These are phyloP conservation scores for Erysimum pusillum DNA, from an alignment of 441 rosid genomes.

Conservation along the genomic window DNA sequence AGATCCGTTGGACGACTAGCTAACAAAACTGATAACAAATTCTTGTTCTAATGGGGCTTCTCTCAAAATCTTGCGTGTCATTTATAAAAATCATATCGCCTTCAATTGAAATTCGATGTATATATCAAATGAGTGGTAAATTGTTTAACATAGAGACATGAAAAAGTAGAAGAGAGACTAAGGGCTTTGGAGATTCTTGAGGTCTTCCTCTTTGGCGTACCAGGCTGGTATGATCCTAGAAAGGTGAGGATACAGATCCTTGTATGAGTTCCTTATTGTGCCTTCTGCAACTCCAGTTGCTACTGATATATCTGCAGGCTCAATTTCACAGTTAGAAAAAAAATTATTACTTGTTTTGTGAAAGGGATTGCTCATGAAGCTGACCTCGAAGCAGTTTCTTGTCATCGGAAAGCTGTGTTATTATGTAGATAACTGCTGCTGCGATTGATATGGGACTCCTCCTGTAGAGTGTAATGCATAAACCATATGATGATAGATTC, in stretches of 20 bases:
- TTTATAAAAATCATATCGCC: background rate
- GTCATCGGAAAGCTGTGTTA: too few species aligned
- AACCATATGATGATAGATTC: too few species aligned
- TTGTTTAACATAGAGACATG: background rate
- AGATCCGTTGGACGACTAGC: slow-evolving; percentile 71
- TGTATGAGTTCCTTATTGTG: slow-evolving; percentile 84
- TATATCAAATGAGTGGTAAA: slow-evolving; percentile 12
- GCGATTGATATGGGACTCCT: too few species aligned
- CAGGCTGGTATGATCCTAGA: slow-evolving; percentile 79
- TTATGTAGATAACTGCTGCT: too few species aligned
- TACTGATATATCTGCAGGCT: slow-evolving; percentile 74
- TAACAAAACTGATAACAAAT: slow-evolving; percentile 12
- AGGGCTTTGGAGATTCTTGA: slow-evolving; percentile 73
- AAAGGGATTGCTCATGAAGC: slow-evolving; percentile 14
- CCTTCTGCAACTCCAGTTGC: slow-evolving; percentile 96
- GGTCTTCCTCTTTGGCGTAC: slow-evolving; percentile 87
- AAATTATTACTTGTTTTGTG: background rate
- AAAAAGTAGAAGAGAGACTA: slow-evolving; percentile 18
- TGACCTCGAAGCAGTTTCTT: background rate
- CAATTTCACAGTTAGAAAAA: background rate
- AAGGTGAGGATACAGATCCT: slow-evolving; percentile 82
- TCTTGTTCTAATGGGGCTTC: background rate
- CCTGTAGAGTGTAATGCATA: too few species aligned
- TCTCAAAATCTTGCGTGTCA: background rate
- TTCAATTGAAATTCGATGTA: background rate